phyloP scores from a whole-genome alignment of 2,329 filamentous ascomycete species.

The Cladorrhinum sp. region DNA sequence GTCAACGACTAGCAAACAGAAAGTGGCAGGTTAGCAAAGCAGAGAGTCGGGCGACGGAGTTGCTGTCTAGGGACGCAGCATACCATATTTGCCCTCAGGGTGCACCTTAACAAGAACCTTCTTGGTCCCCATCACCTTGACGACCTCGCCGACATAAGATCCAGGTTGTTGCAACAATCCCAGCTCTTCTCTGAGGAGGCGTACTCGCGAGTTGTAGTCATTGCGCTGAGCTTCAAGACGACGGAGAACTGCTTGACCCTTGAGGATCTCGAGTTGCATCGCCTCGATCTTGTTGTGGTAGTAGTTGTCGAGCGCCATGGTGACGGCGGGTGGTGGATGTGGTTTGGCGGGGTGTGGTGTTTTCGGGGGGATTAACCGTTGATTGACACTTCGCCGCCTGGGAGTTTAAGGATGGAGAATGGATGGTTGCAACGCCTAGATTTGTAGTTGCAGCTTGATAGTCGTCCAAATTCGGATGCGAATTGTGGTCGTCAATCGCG shows the following conservation, averaged over 20 bases:
- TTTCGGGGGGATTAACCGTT: background rate
- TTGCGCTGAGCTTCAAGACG: constrained; percentile 96
- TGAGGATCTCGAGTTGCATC: constrained; percentile 99
- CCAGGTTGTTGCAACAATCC: constrained; percentile 94
- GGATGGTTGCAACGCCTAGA: background rate
- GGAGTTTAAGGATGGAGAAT: background rate
- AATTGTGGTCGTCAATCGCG: background rate
- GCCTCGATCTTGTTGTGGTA: constrained; percentile 99
- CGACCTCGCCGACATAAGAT: constrained; percentile 98
- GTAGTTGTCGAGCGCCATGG: constrained; percentile 98
- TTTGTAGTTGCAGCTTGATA: background rate
- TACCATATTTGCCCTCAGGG: constrained; percentile 99
- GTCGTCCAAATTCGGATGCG: background rate
- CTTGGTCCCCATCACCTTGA: constrained; percentile 99
- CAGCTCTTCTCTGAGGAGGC: constrained; percentile 89
- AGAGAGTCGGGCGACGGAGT: background rate
- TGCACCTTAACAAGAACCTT: constrained; percentile 99
- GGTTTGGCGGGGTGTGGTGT: background rate
- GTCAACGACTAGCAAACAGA: constrained; percentile 71
- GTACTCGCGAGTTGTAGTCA: constrained; percentile 98
- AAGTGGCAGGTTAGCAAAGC: constrained; percentile 1
- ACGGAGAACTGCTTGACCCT: constrained; percentile 92
- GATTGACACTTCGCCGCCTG: background rate
- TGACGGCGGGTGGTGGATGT: constrained; percentile 35
- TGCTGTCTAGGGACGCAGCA: constrained; percentile 29